phyloP scores from a whole-genome alignment of 176 grass and related monocot species.

The Paspalum notatum region DNA sequence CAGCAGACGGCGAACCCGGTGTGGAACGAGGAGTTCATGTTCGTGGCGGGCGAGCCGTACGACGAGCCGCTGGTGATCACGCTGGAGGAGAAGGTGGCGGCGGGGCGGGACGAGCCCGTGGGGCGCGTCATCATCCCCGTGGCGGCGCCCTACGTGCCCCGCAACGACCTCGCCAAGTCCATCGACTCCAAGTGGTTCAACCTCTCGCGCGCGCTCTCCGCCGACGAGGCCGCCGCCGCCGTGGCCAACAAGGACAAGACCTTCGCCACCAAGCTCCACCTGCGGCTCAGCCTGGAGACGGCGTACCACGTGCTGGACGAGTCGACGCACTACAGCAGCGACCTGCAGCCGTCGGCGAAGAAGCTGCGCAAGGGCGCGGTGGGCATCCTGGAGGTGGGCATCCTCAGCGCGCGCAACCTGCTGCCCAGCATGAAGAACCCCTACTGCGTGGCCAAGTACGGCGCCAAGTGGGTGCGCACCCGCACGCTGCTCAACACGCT shows the following conservation, averaged over 20 bases:
- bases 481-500: slow-evolving; percentile 56
- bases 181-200: slow-evolving; percentile 66
- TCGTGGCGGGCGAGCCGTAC: slow-evolving; percentile 73
- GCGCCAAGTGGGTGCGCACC: slow-evolving; percentile 79
- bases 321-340: slow-evolving; percentile 80
- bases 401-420: slow-evolving; percentile 65
- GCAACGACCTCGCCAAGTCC: slow-evolving; percentile 56
- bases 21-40: slow-evolving; percentile 93
- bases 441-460: slow-evolving; percentile 85
- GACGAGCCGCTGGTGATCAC: slow-evolving; percentile 75
- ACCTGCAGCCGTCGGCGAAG: slow-evolving; percentile 74
- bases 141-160: slow-evolving; percentile 15
- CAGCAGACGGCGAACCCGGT: slow-evolving; percentile 45
- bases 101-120: slow-evolving; percentile 49
- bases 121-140: slow-evolving; percentile 55
- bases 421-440: slow-evolving; percentile 25
- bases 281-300: slow-evolving; percentile 67
- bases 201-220: slow-evolving; percentile 45
- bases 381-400: slow-evolving; percentile 81
- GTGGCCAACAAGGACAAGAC: not conserved
- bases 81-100: slow-evolving; percentile 64
- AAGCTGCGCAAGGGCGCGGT: slow-evolving; percentile 54
- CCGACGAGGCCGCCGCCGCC: slow-evolving; percentile 47
- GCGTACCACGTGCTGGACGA: slow-evolving; percentile 91
- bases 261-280: slow-evolving; percentile 80